Percentiles rank a stretch among this genome's conserved stretches.
Evolutionary conservation across 352 stramenopile genomes (phyloP).

Genomic region (Phytophthora meadii): DNA sequence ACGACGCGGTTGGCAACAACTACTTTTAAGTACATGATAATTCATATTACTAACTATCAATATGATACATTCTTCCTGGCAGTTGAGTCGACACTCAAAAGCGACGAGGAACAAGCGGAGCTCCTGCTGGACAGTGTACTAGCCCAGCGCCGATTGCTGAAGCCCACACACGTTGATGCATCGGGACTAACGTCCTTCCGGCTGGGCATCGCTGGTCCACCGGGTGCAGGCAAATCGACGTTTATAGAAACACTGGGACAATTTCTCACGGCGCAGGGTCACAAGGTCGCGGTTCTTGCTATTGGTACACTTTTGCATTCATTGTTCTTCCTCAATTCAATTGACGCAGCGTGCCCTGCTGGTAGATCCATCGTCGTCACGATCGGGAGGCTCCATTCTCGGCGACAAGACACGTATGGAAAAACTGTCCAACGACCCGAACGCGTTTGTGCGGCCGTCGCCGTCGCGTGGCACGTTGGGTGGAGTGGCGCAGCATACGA

Average conservation of each 20-base stretch:
- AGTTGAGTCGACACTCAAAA: constrained; percentile 83
- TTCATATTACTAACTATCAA: not conserved
- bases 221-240: constrained; percentile 97
- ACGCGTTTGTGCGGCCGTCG: constrained; percentile 94
- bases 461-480: constrained; percentile 88
- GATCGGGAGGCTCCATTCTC: constrained; percentile 96
- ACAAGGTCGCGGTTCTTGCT: constrained; percentile 95
- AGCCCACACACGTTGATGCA: constrained; percentile 31
- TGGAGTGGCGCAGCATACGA: constrained; percentile 79
- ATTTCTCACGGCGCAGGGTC: constrained; percentile 80
- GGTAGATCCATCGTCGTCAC: constrained; percentile 94
- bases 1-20: constrained; percentile 22
- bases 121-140: constrained; percentile 88
- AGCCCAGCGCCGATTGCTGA: constrained; percentile 53
- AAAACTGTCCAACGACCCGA: constrained; percentile 91
- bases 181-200: constrained; percentile 71
- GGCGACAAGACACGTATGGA: constrained; percentile 99
- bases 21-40: too few relatives aligned
- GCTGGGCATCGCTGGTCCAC: constrained; percentile 91
- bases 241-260: constrained; percentile 97
- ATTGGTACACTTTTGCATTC: constrained; percentile 60
- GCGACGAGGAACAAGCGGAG: constrained; percentile 85
- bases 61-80: not conserved
- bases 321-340: not conserved
- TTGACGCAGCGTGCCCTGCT: constrained; percentile 7